Evolutionary conservation across 441 rosid species (phyloP), one percentile per base, ranked within the genome.

Genomic region (Pelargonium citronellum): DNA sequence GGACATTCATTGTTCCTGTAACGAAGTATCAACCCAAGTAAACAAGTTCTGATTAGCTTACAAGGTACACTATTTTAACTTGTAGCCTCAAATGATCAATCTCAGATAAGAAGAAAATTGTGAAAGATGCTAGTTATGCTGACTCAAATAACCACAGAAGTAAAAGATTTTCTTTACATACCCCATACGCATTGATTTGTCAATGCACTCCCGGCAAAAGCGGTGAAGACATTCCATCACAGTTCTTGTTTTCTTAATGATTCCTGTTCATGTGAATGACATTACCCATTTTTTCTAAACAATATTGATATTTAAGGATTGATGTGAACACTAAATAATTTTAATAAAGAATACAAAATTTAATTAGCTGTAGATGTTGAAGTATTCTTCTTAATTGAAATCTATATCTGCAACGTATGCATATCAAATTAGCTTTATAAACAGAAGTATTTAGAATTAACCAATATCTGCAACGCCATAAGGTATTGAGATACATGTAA

Each of bases 121-220:
- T 22, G 34, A 22, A 60, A 60, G 30, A 60, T 60, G 44, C 0
- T 22, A 60, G 22, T 7, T 61, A 22, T 22, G 65, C 2, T 22
- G 37, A 61, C 24, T 12, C 34, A 69, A 19, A 39, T 41, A 8
- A 39, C 27, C 61, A 66, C 74, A 37, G 57, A 43, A 41, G 15
- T 43, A 9, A 39, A 47, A 27, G 51, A 64, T 7, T 44, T 63
- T 58, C 71, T 41, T 66, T 66, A 62, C 88, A 80, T 88, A 95
- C 99, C 98, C 99, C 73, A 89, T 65, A 81, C 99, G 85, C 93
- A 95, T 95, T 64, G 99, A 87, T 84, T 95, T 95, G 86, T 95
- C 97, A 71, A 95, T 95, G 86, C 99, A 95, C 77, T 87, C 98
- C 83, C 91, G 80, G 75, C 98, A 95, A 80, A 95, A 95, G 10